phyloP scores from a whole-genome alignment of 2,329 filamentous ascomycete species.

The Clonostachys rhizophaga region DNA sequence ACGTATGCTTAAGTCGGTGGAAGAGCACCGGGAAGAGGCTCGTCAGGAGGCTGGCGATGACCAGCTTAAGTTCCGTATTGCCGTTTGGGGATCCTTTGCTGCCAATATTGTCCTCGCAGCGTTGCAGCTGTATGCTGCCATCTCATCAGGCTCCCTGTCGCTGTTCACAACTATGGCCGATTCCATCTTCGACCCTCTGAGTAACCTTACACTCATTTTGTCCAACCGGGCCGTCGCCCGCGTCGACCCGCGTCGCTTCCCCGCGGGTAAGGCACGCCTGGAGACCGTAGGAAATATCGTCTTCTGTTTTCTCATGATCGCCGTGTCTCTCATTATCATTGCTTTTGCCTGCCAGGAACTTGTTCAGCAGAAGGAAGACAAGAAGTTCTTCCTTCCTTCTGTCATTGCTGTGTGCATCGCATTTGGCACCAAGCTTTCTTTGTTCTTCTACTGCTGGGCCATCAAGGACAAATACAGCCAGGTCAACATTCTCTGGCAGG shows the following conservation, averaged over 20 bases:
- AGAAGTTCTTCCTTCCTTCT: constrained; percentile 73
- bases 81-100: constrained; percentile 62
- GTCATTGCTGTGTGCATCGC: constrained; percentile 82
- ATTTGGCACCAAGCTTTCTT: constrained; percentile 74
- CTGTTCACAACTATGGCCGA: constrained; percentile 98
- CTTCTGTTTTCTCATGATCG: constrained; percentile 94
- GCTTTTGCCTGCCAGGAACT: constrained; percentile 79
- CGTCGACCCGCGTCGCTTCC: constrained; percentile 83
- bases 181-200: constrained; percentile 86
- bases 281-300: constrained; percentile 95
- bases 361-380: constrained; percentile 45
- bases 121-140: constrained; percentile 85
- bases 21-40: constrained; percentile 81
- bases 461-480: constrained; percentile 89
- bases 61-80: constrained; percentile 69
- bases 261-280: constrained; percentile 87
- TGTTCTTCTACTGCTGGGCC: constrained; percentile 92
- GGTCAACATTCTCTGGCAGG: constrained; percentile 89
- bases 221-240: constrained; percentile 83
- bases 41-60: constrained; percentile 77
- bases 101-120: constrained; percentile 77
- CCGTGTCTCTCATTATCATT: constrained; percentile 88
- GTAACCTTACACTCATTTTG: constrained; percentile 81
- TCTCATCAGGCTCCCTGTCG: constrained; percentile 83
- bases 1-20: constrained; percentile 84